Percentiles rank a stretch among this genome's conserved stretches.
phyloP scores from a whole-genome alignment of 2,329 filamentous ascomycete species.

The Zymoseptoria passerinii region DNA sequence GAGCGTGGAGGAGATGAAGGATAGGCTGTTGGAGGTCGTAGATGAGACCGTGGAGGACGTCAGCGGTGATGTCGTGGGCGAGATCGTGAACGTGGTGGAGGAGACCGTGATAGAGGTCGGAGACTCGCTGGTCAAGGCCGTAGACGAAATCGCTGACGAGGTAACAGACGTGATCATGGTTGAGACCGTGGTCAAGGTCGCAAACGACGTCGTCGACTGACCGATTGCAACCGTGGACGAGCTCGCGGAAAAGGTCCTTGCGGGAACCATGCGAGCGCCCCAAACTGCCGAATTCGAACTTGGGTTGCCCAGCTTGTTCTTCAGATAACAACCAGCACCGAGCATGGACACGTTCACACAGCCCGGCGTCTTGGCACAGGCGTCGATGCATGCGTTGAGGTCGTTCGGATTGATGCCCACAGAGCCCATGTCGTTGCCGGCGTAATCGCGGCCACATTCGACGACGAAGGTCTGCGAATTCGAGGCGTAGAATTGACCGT shows the following conservation, averaged over 20 bases:
- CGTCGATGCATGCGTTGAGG: conserved; percentile 25
- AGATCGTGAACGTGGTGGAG: too few relatives aligned
- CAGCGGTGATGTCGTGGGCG: too few relatives aligned
- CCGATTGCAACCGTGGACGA: conserved; percentile 4
- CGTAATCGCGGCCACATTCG: conserved; percentile 27
- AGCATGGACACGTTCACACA: conserved; percentile 27
- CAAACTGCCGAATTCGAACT: conserved; percentile 6
- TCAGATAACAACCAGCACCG: conserved; percentile 2
- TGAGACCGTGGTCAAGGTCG: conserved; percentile 68
- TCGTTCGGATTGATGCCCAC: conserved; percentile 10
- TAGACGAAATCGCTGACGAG: not conserved
- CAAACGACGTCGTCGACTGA: not conserved
- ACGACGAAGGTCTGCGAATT: conserved; percentile 15
- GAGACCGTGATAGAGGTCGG: not conserved
- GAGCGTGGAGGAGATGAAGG: too few relatives aligned
- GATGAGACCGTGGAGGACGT: not conserved
- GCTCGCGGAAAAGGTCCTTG: not conserved
- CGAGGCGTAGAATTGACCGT: conserved; percentile 14
- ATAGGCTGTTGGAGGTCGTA: not conserved
- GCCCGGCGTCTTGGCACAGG: conserved; percentile 22
- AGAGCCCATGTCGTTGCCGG: conserved; percentile 23
- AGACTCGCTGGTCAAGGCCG: not conserved
- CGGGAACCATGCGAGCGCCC: conserved; percentile 23
- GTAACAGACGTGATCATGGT: conserved; percentile 17
- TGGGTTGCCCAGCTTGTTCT: conserved; percentile 1